These are phyloP conservation scores for Chlorella sp. DNA, from an alignment of 139 green algal genomes.

Conservation along the genomic window DNA sequence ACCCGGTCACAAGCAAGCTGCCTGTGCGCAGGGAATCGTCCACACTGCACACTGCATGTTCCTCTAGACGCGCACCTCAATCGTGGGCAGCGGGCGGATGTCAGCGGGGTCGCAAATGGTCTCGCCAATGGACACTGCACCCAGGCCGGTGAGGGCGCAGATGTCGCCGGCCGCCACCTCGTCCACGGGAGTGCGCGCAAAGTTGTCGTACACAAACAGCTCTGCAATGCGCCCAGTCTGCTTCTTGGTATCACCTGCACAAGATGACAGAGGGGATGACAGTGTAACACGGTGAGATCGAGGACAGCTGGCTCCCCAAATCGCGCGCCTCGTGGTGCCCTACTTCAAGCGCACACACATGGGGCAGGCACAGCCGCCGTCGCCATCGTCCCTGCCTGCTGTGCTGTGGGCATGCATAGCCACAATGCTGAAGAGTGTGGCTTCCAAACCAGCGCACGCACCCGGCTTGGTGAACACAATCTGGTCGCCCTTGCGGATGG, in stretches of 20 bases:
- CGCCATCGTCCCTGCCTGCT: background rate
- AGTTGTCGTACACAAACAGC: constrained; percentile 99
- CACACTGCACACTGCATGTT: no score
- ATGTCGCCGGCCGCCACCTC: constrained; percentile 94
- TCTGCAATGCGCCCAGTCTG: constrained; percentile 81
- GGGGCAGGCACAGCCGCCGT: background rate
- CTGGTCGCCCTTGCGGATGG: constrained; percentile 68
- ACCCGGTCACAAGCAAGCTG: no score
- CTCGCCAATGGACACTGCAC: constrained; percentile 89
- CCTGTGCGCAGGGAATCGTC: no score
- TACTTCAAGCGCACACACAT: background rate
- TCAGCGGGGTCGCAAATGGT: constrained; percentile 81
- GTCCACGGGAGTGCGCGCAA: constrained; percentile 65
- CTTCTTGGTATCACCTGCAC: constrained; percentile 48
- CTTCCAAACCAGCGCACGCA: background rate
- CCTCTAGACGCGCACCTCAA: constrained; percentile 64
- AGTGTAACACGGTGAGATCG: background rate
- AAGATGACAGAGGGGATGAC: background rate
- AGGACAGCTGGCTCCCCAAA: background rate
- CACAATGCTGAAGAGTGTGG: no score
- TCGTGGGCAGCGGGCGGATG: constrained; percentile 87
- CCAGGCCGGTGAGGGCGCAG: constrained; percentile 82
- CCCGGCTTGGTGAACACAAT: constrained; percentile 58
- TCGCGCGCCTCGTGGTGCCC: background rate
- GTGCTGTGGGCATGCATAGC: no score